These are phyloP conservation scores for Nidula niveotomentosa DNA, from an alignment of 1,284 basidiomycete genomes.

Conservation along the genomic window DNA sequence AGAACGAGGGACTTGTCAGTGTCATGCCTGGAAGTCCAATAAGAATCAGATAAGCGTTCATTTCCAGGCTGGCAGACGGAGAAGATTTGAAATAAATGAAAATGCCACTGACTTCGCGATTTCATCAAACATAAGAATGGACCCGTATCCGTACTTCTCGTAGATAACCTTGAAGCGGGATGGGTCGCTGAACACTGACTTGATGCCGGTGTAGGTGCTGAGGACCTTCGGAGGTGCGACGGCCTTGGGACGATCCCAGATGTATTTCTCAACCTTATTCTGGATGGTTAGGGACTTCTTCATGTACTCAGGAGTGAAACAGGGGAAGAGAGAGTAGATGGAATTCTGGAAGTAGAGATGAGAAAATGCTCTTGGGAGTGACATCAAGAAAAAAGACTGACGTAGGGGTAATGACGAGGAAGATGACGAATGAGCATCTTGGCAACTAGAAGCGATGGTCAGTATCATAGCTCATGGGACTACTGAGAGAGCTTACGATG, in stretches of 20 bases:
- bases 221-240: conserved; percentile 34
- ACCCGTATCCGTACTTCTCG: conserved; percentile 27
- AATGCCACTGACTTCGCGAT: conserved; percentile 14
- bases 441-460: conserved; percentile 26
- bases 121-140: conserved; percentile 25
- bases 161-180: conserved; percentile 35
- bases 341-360: conserved; percentile 27
- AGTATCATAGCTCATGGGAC: neutral
- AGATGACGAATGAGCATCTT: conserved; percentile 48
- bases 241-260: conserved; percentile 34
- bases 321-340: conserved; percentile 47
- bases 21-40: conserved; percentile 14
- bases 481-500: conserved; percentile 22
- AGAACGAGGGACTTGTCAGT: conserved; percentile 16
- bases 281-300: conserved; percentile 37
- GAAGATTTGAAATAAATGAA: neutral
- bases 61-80: neutral
- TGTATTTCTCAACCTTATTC: conserved; percentile 39
- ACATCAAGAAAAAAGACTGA: conserved; percentile 11
- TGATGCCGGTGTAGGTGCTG: conserved; percentile 40
- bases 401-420: conserved; percentile 44
- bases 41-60: no score
- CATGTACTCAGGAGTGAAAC: conserved; percentile 52
- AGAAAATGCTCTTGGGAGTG: neutral
- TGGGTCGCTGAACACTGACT: conserved; percentile 37